Evolutionary conservation across 176 grass and related monocot genomes (phyloP), one percentile per base, ranked within the genome.

Genomic region (Oryza brachyantha): DNA sequence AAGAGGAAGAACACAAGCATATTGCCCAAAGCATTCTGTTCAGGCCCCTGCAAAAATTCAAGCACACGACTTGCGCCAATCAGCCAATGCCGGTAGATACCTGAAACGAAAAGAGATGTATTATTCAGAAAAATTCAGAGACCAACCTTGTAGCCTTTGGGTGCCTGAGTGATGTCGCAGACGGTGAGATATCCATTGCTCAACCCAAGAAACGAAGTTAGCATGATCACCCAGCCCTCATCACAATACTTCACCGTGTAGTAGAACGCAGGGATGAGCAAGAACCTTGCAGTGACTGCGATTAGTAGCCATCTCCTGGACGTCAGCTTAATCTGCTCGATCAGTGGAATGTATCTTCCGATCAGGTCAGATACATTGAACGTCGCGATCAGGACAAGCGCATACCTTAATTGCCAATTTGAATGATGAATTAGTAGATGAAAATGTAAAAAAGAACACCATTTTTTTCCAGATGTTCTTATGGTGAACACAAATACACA

Each of bases 241-340:
- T 87, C 82, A 7, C 84, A 87, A 2, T 90, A 86, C 14, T 96
- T 92, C 35, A 87, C 87, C 0, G 90, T 88, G 70, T 81, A 96
- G 78, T 96, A 96, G 81, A 96, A 92, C 27, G 72, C 93, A 13
- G 85, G 90, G 64, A 96, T 72, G 57, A 92, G 71, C 13, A 96
- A 40, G 31, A 96, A 84, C 34, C 85, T 87, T 38, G 71, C 77
- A 40, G 90, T 1, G 10, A 77, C 71, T 28, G 74, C 71, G 7
- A 63, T 4, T 45, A 88, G 59, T 5, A 96, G 62, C 32, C 93
- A 75, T 52, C 88, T 96, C 52, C 90, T 73, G 22, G 93, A 92
- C 41, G 57, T 74, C 52, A 96, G 58, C 31, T 86, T 90, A 13
- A 90, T 50, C 9, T 22, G 48, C 60, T 95, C 21, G 7, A 92